phyloP scores from a whole-genome alignment of 2,329 filamentous ascomycete genomes.

The Leptoxyphium fumago region DNA sequence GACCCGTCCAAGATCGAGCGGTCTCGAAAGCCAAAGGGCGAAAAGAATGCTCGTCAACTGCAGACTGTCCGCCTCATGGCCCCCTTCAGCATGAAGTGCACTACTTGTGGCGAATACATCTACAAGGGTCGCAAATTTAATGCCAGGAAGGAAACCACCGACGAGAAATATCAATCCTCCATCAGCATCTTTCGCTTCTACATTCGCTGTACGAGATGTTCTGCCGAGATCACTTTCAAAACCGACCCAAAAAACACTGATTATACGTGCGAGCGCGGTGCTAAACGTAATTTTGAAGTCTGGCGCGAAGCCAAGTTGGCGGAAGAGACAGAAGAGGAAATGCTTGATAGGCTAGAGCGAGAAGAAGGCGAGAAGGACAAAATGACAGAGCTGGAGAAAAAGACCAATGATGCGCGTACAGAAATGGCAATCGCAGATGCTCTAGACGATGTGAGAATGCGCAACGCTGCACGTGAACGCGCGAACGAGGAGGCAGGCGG shows the following conservation, averaged over 20 bases:
- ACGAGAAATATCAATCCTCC: constrained; percentile 66
- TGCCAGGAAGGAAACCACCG: constrained; percentile 79
- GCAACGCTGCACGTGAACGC: constrained; percentile 77
- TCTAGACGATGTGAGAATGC: constrained; percentile 79
- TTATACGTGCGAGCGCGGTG: constrained; percentile 67
- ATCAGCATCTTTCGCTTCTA: constrained; percentile 86
- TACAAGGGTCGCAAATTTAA: constrained; percentile 95
- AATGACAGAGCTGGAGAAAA: constrained; percentile 90
- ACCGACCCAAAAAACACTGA: constrained; percentile 94
- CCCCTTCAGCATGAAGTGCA: constrained; percentile 69
- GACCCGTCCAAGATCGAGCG: constrained; percentile 64
- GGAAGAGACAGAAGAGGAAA: constrained; percentile 75
- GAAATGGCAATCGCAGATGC: constrained; percentile 97
- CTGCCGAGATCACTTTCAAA: constrained; percentile 76
- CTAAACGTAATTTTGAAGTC: constrained; percentile 83
- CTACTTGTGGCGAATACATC: constrained; percentile 60
- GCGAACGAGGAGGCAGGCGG: constrained; percentile 46
- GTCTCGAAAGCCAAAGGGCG: constrained; percentile 49
- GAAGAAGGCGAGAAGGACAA: constrained; percentile 73
- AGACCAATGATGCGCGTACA: constrained; percentile 79
- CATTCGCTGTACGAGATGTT: constrained; percentile 67
- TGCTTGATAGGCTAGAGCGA: constrained; percentile 66
- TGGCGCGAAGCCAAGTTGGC: constrained; percentile 57
- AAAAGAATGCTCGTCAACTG: constrained; percentile 56
- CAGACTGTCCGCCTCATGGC: constrained; percentile 86